Conservation (phyloP, 805 yeast genomes). For the Komagataella pseudopastoris region DNA sequence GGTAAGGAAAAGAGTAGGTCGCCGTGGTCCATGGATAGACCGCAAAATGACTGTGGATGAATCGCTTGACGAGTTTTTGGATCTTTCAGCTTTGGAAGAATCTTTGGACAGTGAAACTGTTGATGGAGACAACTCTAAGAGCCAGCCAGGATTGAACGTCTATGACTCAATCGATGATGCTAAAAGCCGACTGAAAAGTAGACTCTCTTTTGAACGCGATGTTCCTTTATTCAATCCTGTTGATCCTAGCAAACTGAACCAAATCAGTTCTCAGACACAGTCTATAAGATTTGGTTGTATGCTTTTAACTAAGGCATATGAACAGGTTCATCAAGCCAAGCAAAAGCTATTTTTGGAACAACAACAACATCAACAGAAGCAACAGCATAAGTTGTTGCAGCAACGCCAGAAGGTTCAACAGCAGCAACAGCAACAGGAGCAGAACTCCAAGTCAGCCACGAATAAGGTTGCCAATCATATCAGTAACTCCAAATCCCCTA, state of each 20-base stretch:
- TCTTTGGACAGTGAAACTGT: constrained; percentile 10
- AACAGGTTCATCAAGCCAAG: constrained; percentile 64
- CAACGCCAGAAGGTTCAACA: constrained; percentile 16
- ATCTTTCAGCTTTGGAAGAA: constrained; percentile 20
- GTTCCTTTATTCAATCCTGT: constrained; percentile 31
- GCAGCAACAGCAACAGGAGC: not conserved
- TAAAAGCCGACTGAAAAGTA: constrained; percentile 28
- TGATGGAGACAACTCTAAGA: constrained; percentile 8
- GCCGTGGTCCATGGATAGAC: constrained; percentile 64
- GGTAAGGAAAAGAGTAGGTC: constrained; percentile 63
- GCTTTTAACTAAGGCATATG: constrained; percentile 80
- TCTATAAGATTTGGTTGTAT: constrained; percentile 84
- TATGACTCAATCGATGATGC: constrained; percentile 19
- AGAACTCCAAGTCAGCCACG: not conserved
- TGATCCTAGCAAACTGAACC: constrained; percentile 76
- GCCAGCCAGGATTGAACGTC: constrained; percentile 11
- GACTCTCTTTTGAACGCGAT: constrained; percentile 38
- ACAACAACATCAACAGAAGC: constrained; percentile 23
- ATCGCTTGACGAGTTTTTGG: constrained; percentile 22
- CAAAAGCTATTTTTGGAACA: constrained; percentile 43
- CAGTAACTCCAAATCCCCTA: not conserved
- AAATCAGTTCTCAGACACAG: constrained; percentile 77
- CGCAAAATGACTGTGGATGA: constrained; percentile 37
- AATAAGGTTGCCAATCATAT: not conserved
- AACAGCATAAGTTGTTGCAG: constrained; percentile 15